Conservation (phyloP, 2,329 filamentous ascomycete genomes). For the Ascochyta clinopodiicola region DNA sequence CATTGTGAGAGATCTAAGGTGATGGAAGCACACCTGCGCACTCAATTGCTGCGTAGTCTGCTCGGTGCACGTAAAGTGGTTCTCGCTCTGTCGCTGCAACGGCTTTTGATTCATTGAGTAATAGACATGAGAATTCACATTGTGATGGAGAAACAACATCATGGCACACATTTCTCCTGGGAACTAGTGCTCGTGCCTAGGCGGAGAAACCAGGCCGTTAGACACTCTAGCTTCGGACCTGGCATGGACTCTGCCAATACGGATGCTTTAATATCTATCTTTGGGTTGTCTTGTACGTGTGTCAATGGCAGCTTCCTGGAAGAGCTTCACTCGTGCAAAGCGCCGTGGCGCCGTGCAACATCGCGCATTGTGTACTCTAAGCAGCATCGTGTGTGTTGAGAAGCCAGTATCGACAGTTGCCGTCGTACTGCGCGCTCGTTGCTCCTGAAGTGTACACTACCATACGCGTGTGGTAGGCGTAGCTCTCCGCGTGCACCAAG, state of each 20-base stretch:
- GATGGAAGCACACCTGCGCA: too few relatives aligned
- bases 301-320: neutral
- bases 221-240: neutral
- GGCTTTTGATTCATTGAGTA: too few relatives aligned
- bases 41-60: too few relatives aligned
- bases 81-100: too few relatives aligned
- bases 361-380: neutral
- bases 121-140: too few relatives aligned
- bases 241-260: neutral
- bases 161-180: too few relatives aligned
- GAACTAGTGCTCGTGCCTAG: neutral
- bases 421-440: constrained; percentile 12
- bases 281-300: neutral
- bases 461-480: constrained; percentile 12
- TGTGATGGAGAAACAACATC: too few relatives aligned
- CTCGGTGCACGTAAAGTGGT: too few relatives aligned
- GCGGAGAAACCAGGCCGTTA: neutral
- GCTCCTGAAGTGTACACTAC: neutral
- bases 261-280: neutral
- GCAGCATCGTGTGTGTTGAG: neutral
- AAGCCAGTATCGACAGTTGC: neutral
- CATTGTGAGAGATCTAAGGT: too few relatives aligned
- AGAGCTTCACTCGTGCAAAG: too few relatives aligned
- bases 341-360: neutral
- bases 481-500: constrained; percentile 14